Conservation (phyloP, 225 moss, liverwort and hornwort species). For the Pleurozium schreberi region DNA sequence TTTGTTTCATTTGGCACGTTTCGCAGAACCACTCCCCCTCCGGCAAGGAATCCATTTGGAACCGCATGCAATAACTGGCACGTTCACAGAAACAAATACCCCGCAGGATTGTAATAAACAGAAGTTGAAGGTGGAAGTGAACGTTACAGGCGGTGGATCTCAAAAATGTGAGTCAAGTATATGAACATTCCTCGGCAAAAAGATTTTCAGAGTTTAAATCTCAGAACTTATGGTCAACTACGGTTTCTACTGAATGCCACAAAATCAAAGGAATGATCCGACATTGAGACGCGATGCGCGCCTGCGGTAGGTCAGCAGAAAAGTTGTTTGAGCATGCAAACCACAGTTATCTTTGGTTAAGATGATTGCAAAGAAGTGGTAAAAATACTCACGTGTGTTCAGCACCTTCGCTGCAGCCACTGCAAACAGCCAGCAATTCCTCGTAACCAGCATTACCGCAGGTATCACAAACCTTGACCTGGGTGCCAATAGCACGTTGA, state of each 20-base stretch:
- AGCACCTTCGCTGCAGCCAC: slow-evolving; percentile 88
- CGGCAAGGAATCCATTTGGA: slow-evolving; percentile 46
- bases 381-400: slow-evolving; percentile 78
- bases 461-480: slow-evolving; percentile 98
- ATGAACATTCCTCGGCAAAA: background rate
- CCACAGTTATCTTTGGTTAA: background rate
- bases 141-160: background rate
- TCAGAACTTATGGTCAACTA: background rate
- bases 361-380: background rate
- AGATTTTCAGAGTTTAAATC: background rate
- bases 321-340: background rate
- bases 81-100: background rate
- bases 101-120: background rate
- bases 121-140: background rate
- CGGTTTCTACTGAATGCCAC: background rate
- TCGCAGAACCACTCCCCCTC: slow-evolving; percentile 86
- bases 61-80: slow-evolving; percentile 90
- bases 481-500: background rate
- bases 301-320: background rate
- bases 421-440: slow-evolving; percentile 79
- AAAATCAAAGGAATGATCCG: background rate
- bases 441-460: slow-evolving; percentile 97
- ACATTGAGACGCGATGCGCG: background rate
- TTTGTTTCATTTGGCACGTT: slow-evolving; percentile 58
- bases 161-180: background rate